Percentiles rank a stretch among this genome's conserved stretches.
These are phyloP conservation scores for Flaveria bidentis DNA, from an alignment of 129 eudicot genomes.

Conservation along the genomic window DNA sequence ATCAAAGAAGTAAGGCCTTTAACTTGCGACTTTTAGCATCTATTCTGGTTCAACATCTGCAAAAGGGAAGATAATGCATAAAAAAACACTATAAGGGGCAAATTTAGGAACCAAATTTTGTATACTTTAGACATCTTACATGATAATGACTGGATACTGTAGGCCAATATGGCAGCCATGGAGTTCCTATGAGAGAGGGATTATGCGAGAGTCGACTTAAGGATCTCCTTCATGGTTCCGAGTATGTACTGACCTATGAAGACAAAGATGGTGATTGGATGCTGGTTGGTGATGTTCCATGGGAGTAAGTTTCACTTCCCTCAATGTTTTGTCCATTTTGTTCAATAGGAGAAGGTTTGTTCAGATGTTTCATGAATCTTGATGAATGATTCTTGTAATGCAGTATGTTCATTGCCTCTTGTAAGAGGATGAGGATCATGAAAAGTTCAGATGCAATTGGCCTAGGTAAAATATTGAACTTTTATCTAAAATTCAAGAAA, in stretches of 20 bases:
- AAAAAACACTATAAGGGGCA: background rate
- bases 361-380: background rate
- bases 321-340: background rate
- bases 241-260: conserved; percentile 68
- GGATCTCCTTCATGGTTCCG: conserved; percentile 61
- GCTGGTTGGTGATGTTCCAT: conserved; percentile 86
- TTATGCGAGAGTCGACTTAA: conserved; percentile 47
- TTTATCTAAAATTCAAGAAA: background rate
- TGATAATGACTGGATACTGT: conserved; percentile 1
- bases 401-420: conserved; percentile 68
- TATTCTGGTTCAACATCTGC: background rate
- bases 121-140: background rate
- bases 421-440: conserved; percentile 79
- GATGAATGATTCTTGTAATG: conserved; percentile 17
- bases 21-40: background rate
- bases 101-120: background rate
- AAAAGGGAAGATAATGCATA: background rate
- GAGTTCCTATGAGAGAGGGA: conserved; percentile 48
- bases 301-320: conserved; percentile 60
- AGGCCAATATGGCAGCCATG: conserved; percentile 61
- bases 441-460: conserved; percentile 74
- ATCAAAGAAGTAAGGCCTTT: background rate
- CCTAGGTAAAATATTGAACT: conserved; percentile 42
- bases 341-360: background rate
- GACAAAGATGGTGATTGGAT: conserved; percentile 81